Evolutionary conservation across 345 rosid genomes (phyloP).

Genomic region (Salix arbutifolia): DNA sequence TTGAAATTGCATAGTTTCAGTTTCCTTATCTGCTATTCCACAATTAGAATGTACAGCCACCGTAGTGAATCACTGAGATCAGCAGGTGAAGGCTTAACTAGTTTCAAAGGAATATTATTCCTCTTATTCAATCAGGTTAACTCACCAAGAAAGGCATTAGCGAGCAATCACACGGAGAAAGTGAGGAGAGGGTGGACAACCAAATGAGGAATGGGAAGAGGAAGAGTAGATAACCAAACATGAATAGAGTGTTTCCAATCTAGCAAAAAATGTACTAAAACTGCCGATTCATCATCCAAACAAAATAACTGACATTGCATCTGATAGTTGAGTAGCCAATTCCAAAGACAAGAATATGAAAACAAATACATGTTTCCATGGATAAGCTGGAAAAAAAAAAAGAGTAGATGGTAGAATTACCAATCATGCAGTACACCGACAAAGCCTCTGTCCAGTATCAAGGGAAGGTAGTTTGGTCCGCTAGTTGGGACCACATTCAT

Average conservation of each 20-base stretch:
- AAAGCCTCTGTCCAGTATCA: slow-evolving; percentile 90
- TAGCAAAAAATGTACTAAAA: not conserved
- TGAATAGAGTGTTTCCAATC: not conserved
- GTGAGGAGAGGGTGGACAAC: not conserved
- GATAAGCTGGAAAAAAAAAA: not conserved
- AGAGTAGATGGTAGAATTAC: slow-evolving; percentile 36
- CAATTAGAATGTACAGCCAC: not conserved
- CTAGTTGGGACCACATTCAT: slow-evolving; percentile 90
- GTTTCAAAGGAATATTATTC: not conserved
- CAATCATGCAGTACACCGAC: slow-evolving; percentile 90
- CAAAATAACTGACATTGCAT: not conserved
- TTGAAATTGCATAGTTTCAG: not conserved
- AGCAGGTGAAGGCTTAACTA: not conserved
- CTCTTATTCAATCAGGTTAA: not conserved
- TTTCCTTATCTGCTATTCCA: not conserved
- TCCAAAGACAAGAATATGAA: not conserved
- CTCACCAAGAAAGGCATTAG: not conserved
- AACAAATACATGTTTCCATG: not conserved
- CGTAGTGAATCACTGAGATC: not conserved
- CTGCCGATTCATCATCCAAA: not conserved
- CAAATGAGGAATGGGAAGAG: not conserved
- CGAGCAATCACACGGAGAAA: not conserved
- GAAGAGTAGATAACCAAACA: not conserved
- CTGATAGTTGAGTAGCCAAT: not conserved
- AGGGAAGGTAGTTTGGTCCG: slow-evolving; percentile 78